Conservation (phyloP, 257 asterid genomes). For the Fraxinus anomala region DNA sequence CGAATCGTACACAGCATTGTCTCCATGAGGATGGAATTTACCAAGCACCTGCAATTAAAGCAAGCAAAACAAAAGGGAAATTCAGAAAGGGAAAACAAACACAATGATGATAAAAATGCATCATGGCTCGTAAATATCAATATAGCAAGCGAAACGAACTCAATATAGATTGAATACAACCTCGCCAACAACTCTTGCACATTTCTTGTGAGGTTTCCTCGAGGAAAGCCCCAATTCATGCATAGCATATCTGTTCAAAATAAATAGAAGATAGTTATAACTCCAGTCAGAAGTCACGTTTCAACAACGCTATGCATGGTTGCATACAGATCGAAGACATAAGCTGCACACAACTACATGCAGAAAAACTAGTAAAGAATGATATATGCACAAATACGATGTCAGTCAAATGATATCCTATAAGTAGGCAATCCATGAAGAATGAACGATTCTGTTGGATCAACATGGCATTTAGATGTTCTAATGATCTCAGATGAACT, state of each 20-base stretch:
- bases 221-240: constrained; percentile 96
- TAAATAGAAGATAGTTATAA: not conserved
- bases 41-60: constrained; percentile 76
- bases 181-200: constrained; percentile 99
- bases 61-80: constrained; percentile 25
- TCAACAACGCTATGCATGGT: constrained; percentile 11
- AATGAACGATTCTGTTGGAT: not conserved
- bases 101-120: not conserved
- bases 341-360: constrained; percentile 6
- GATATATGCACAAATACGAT: not conserved
- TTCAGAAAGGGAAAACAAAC: constrained; percentile 12
- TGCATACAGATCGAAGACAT: not conserved
- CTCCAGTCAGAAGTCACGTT: constrained; percentile 22
- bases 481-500: not conserved
- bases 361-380: constrained; percentile 1
- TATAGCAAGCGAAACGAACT: constrained; percentile 1
- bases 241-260: constrained; percentile 77
- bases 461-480: not conserved
- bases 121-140: constrained; percentile 60
- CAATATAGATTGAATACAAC: constrained; percentile 44
- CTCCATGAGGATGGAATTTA: constrained; percentile 97
- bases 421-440: not conserved
- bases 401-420: not conserved
- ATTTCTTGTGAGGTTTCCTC: constrained; percentile 85
- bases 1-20: constrained; percentile 91